Conservation (phyloP, 2,329 filamentous ascomycete species). For the Byssoonygena ceratinophila region DNA sequence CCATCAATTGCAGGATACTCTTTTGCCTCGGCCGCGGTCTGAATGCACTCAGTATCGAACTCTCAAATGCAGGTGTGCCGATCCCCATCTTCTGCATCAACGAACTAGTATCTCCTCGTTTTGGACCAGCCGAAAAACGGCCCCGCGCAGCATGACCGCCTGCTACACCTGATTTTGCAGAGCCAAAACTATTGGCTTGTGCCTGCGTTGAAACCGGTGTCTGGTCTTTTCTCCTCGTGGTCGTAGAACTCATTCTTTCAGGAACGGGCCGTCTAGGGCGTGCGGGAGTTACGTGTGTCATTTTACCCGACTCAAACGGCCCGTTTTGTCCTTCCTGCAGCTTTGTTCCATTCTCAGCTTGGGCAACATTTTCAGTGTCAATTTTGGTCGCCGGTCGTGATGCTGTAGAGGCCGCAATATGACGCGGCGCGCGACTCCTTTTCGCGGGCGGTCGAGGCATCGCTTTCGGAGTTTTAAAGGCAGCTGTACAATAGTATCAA, state of each 20-base stretch:
- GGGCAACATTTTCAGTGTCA: neutral
- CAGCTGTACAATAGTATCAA: neutral
- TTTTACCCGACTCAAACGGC: neutral
- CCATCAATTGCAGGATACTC: conserved; percentile 38
- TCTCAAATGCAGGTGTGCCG: conserved; percentile 35
- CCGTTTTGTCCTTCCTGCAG: neutral
- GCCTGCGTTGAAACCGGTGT: neutral
- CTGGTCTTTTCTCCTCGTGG: neutral
- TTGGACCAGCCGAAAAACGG: conserved; percentile 9
- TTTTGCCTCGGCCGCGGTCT: conserved; percentile 35
- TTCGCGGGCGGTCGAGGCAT: conserved; percentile 16
- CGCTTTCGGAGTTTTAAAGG: neutral
- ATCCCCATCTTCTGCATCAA: conserved; percentile 18
- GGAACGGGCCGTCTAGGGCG: neutral
- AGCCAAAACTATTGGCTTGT: neutral
- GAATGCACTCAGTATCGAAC: conserved; percentile 37
- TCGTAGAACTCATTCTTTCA: conserved; percentile 3
- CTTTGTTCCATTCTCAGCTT: neutral
- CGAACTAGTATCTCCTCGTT: conserved; percentile 13
- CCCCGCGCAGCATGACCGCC: neutral
- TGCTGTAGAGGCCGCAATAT: conserved; percentile 1
- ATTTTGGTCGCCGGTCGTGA: neutral
- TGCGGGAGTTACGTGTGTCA: neutral
- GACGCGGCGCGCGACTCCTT: conserved; percentile 10
- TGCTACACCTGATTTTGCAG: neutral